Conservation (phyloP, 2,329 filamentous ascomycete genomes). For the Ophiostoma montium region DNA sequence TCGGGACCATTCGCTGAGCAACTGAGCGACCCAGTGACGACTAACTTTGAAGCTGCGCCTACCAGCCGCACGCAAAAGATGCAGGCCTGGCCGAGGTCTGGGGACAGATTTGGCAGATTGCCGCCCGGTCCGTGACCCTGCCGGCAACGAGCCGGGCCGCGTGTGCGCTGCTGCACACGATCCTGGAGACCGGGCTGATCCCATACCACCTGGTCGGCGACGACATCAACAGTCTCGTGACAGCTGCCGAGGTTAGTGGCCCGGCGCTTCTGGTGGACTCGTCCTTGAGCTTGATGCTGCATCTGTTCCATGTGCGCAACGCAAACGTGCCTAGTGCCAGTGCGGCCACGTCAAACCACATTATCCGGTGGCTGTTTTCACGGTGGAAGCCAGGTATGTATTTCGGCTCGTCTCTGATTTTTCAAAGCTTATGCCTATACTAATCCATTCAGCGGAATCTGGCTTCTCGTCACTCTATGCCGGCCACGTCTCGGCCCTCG, state of each 20-base stretch:
- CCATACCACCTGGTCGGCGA: constrained; percentile 53
- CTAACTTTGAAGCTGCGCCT: constrained; percentile 22
- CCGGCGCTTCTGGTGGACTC: constrained; percentile 70
- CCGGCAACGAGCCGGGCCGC: constrained; percentile 61
- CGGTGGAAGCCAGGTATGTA: constrained; percentile 82
- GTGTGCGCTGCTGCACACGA: constrained; percentile 54
- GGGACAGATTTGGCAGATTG: constrained; percentile 63
- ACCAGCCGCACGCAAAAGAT: constrained; percentile 26
- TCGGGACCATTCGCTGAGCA: neutral
- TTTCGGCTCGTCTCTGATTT: too few relatives aligned
- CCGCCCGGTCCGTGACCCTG: constrained; percentile 55
- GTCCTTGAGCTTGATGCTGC: constrained; percentile 57
- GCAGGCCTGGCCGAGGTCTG: constrained; percentile 37
- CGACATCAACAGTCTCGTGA: constrained; percentile 57
- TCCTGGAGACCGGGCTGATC: constrained; percentile 54
- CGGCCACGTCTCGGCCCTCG: constrained; percentile 46
- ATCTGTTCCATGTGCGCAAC: constrained; percentile 51
- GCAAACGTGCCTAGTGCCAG: constrained; percentile 54
- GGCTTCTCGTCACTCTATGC: constrained; percentile 52
- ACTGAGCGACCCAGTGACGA: too few relatives aligned
- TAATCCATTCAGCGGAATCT: constrained; percentile 58
- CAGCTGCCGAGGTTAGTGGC: constrained; percentile 67
- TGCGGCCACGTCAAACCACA: constrained; percentile 51
- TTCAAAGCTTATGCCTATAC: too few relatives aligned
- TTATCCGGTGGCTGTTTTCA: constrained; percentile 69